Evolutionary conservation across 495 filamentous ascomycete genomes (phyloP).

Genomic region (Pyronema domesticum): DNA sequence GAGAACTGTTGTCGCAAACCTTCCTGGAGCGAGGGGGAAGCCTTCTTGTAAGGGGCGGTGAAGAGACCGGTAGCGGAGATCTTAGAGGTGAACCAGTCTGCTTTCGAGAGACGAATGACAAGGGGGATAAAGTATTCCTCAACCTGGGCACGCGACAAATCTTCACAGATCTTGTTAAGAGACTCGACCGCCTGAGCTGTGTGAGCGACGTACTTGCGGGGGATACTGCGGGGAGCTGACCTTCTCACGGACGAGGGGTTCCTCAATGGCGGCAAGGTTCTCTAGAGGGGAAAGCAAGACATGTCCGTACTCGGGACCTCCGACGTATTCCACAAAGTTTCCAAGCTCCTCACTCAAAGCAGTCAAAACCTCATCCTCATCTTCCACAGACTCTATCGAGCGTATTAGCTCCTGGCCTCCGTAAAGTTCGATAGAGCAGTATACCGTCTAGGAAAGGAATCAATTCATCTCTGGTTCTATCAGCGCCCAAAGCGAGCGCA

Average conservation of each 20-base stretch:
- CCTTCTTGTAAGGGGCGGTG: constrained; percentile 77
- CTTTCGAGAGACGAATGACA: constrained; percentile 85
- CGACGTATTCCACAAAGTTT: constrained; percentile 92
- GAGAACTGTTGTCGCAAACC: constrained; percentile 76
- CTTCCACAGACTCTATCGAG: constrained; percentile 76
- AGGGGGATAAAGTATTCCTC: constrained; percentile 95
- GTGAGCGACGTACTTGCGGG: neutral
- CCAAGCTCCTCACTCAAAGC: constrained; percentile 93
- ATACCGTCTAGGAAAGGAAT: constrained; percentile 96
- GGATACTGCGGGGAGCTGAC: constrained; percentile 29
- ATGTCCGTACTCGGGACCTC: constrained; percentile 81
- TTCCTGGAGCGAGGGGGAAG: constrained; percentile 67
- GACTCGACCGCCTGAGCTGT: constrained; percentile 79
- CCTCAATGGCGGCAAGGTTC: constrained; percentile 95
- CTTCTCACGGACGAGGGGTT: constrained; percentile 94
- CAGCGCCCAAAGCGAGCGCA: constrained; percentile 81
- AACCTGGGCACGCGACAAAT: constrained; percentile 77
- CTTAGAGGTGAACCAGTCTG: constrained; percentile 99
- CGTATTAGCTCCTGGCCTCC: neutral
- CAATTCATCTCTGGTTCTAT: constrained; percentile 90
- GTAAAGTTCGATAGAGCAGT: constrained; percentile 3
- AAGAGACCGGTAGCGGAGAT: constrained; percentile 94
- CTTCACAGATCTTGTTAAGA: constrained; percentile 91
- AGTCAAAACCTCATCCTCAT: constrained; percentile 95
- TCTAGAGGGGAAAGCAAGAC: constrained; percentile 92